Base-by-base conservation (phyloP, 305 asterid genomes). In the Ajuga reptans region DNA sequence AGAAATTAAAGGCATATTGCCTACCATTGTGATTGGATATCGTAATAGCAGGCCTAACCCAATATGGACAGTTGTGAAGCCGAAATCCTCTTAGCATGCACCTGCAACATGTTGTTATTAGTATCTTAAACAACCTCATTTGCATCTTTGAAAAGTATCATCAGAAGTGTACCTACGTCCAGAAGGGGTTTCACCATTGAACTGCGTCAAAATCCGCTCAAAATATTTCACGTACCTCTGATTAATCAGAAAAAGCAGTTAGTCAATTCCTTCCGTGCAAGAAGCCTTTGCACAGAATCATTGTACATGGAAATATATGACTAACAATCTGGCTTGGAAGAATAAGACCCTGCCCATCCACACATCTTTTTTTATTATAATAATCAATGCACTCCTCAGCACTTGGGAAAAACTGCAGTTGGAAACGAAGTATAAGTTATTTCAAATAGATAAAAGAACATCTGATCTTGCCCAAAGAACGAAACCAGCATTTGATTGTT, bases 71-170 rank as follows among this genome's bases (percentile, higher is more conserved):
- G 24, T 84, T 83, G 79, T 85, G 97, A 64, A 93, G 85, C 74
- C 90, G 90, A 78, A 93, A 93, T 76, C 99, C 99, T 80, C 99
- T 85, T 72, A 93, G 84, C 97, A 93, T 93, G 87, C 99, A 93
- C 83, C 99, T 93, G 87, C 60, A 77, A 45, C 66, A 56, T 27
- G 52, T 54, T 72, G 54, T 33, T 62, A 51, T 83, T 72, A 79
- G 64, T 77, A 76, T 53, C 80, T 39, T 49, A 37, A 60, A 74
- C 60, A 69, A 65, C 67, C 60, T 46, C 66, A 71, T 71, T 3
- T 39, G 75, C 66, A 78, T 68, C 64, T 65, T 63, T 73, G 57
- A 74, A 82, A 76, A 72, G 67, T 64, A 60, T 75, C 42, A 73
- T 76, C 71, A 76, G 87, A 80, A 76, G 78, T 80, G 89, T 93